These are phyloP conservation scores for Gonium pectorale DNA, from an alignment of 139 green algal species.

Conservation along the genomic window DNA sequence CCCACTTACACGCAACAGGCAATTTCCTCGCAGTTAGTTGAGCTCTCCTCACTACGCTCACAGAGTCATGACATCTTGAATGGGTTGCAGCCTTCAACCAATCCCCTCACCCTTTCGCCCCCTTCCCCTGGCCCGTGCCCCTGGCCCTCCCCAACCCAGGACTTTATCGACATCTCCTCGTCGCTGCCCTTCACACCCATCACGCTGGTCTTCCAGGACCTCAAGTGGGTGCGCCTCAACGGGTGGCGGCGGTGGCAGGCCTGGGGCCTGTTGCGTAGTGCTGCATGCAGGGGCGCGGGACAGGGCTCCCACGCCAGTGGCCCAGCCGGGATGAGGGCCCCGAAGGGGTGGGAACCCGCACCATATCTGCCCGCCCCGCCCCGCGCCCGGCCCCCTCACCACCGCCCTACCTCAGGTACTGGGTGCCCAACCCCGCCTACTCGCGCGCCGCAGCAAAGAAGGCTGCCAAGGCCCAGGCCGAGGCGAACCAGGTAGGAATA, in stretches of 20 bases:
- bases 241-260: neutral
- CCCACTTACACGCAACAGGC: too few species aligned
- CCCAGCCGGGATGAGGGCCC: too few species aligned
- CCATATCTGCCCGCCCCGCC: neutral
- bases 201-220: constrained; percentile 69
- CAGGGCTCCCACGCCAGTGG: too few species aligned
- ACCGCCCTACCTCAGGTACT: constrained; percentile 48
- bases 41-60: too few species aligned
- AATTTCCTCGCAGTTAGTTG: too few species aligned
- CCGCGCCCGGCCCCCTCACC: neutral
- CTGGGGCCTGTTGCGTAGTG: too few species aligned
- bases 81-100: too few species aligned
- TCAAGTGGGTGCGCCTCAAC: constrained; percentile 39
- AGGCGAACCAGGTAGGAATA: neutral
- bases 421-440: constrained; percentile 64
- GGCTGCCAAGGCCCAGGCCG: neutral
- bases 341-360: too few species aligned
- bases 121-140: neutral
- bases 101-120: too few species aligned
- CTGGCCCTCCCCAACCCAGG: neutral
- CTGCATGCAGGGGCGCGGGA: too few species aligned
- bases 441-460: constrained; percentile 7
- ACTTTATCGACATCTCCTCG: constrained; percentile 44
- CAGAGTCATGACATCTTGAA: too few species aligned
- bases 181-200: constrained; percentile 72